Base-by-base conservation (phyloP, 2,329 filamentous ascomycete genomes). In the Alternaria hordeiaustralica region DNA sequence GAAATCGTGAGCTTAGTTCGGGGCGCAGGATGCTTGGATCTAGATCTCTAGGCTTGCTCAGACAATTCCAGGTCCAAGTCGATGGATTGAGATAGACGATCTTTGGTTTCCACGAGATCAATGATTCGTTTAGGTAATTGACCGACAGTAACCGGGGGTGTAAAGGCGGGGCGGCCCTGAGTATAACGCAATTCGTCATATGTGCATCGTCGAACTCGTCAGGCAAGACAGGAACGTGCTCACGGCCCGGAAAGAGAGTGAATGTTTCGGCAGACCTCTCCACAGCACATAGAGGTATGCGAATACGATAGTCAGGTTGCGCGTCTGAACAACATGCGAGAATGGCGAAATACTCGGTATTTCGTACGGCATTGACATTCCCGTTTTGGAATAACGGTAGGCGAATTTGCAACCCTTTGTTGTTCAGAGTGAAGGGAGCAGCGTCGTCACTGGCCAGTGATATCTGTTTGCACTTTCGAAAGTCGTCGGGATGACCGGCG, bases 401-500 rank as follows among this genome's bases (percentile, higher is more conserved):
- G 8, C 18, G 5, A 2, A 36, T 51, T 10, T 51, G 49, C 0
- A 23, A 20, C 20, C 28, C 49, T 51, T 21, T 36, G 9, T 51
- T 51, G 28, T 11, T 23, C 3, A 51, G 7, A 3, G 49, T 7
- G 20, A 36, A 36, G 30, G 18, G 5, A 23, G 9, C 5, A 36
- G 5, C 28, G 7, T 23, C 20, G 3, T n/a, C 49, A 12, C 5
- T 5, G 0, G 13, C 26, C 12, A 53, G 3, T 3, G 28, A n/a
- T 53, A 53, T 23, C 4, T 0, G 0, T 5, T 8, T 12, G 5
- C 28, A 53, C 11, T 2, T 0, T 11, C 6, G 1, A 2, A 33
- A 36, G 20, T 53, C 13, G 1, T 8, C 18, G 0, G 30, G 49
- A 36, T 12, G 20, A 18, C 13, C 0, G 23, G 28, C 18, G 7